Percentiles rank a stretch among this genome's conserved stretches.
These are phyloP conservation scores for Cladophialophora yegresii DNA, from an alignment of 2,329 filamentous ascomycete genomes.

Conservation along the genomic window DNA sequence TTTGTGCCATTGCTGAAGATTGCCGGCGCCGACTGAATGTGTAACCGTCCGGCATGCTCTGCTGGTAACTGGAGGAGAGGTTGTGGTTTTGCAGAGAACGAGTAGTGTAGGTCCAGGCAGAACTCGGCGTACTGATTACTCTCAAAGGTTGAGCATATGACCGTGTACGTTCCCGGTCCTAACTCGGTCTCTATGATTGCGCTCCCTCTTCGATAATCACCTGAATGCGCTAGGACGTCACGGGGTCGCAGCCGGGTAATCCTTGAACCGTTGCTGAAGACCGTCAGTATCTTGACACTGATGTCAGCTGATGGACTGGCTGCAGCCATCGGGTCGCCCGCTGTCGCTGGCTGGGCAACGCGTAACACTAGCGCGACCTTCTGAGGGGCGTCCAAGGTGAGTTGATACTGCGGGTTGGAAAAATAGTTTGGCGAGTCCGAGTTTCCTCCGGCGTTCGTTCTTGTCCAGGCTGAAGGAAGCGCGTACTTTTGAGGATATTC, in stretches of 20 bases:
- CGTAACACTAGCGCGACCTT: constrained; percentile 31
- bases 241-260: constrained; percentile 67
- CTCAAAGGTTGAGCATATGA: constrained; percentile 38
- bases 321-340: constrained; percentile 51
- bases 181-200: constrained; percentile 68
- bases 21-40: constrained; percentile 59
- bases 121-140: constrained; percentile 65
- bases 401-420: constrained; percentile 82
- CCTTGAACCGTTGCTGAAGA: constrained; percentile 58
- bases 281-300: constrained; percentile 78
- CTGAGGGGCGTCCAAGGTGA: constrained; percentile 54
- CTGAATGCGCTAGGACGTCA: constrained; percentile 79
- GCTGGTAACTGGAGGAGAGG: constrained; percentile 59
- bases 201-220: constrained; percentile 83
- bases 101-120: constrained; percentile 69
- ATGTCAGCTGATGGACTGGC: constrained; percentile 55
- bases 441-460: constrained; percentile 80
- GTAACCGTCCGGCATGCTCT: constrained; percentile 74
- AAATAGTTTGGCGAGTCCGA: constrained; percentile 73
- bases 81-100: constrained; percentile 7
- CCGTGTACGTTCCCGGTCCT: constrained; percentile 67
- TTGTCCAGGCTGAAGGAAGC: constrained; percentile 69
- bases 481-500: constrained; percentile 62
- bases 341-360: constrained; percentile 42
- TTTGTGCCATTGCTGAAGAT: constrained; percentile 55